These are phyloP conservation scores for Stereocaulon alpinum DNA, from an alignment of 495 filamentous ascomycete genomes.

Conservation along the genomic window DNA sequence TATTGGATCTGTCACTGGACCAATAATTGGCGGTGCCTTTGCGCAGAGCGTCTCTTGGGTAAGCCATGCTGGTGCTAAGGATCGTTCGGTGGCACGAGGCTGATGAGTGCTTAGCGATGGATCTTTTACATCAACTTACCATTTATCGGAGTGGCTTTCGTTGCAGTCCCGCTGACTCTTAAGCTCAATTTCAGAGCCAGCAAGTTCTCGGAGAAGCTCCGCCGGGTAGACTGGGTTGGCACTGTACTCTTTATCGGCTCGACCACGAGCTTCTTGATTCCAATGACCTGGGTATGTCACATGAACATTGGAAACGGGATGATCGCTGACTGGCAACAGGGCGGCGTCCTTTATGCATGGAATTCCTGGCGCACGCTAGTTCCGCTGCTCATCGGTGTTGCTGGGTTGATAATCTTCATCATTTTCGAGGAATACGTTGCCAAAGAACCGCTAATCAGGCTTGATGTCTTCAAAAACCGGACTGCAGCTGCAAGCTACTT, in stretches of 20 bases:
- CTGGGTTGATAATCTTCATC: conserved; percentile 35
- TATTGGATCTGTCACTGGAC: conserved; percentile 56
- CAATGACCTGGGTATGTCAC: conserved; percentile 31
- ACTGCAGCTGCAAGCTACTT: conserved; percentile 35
- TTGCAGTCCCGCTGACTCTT: conserved; percentile 41
- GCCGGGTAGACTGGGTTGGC: conserved; percentile 51
- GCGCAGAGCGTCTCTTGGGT: conserved; percentile 55
- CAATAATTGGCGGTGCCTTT: conserved; percentile 59
- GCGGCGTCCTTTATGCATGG: conserved; percentile 43
- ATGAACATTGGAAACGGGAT: too few species aligned
- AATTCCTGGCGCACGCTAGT: conserved; percentile 41
- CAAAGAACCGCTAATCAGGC: conserved; percentile 34
- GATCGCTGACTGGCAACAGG: conserved; percentile 18
- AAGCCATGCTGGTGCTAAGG: conserved; percentile 6
- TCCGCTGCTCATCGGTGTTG: conserved; percentile 45
- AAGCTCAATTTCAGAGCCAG: conserved; percentile 35
- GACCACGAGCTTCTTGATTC: conserved; percentile 21
- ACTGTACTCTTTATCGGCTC: conserved; percentile 40
- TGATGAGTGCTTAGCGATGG: conserved; percentile 30
- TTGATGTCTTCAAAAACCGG: conserved; percentile 37
- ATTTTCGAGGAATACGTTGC: conserved; percentile 41
- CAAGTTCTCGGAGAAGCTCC: conserved; percentile 34
- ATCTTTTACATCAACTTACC: conserved; percentile 50
- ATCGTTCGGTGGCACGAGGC: neutral
- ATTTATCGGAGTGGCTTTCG: conserved; percentile 37